These are phyloP conservation scores for Solanum chaucha DNA, from an alignment of 257 asterid genomes.

Conservation along the genomic window DNA sequence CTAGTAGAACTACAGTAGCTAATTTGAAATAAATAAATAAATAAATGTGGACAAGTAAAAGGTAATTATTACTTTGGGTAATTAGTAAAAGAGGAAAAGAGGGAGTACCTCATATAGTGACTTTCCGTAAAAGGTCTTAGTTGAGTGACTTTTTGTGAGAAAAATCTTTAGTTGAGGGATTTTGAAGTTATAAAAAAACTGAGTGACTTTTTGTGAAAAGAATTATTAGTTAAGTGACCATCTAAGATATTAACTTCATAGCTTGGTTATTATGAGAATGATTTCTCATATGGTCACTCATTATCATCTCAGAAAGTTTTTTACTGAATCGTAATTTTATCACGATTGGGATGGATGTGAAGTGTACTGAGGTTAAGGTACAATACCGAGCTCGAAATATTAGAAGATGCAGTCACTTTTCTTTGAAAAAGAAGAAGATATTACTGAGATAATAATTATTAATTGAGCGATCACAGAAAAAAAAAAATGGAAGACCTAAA, in stretches of 20 bases:
- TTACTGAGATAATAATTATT: background rate
- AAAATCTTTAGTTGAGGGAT: too few species aligned
- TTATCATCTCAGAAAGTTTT: too few species aligned
- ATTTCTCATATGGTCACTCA: background rate
- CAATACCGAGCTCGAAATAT: background rate
- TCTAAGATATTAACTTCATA: too few species aligned
- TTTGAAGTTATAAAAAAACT: too few species aligned
- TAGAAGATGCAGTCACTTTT: background rate
- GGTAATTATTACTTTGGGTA: background rate
- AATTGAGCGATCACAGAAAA: background rate
- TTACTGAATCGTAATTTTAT: background rate
- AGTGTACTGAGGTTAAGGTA: background rate
- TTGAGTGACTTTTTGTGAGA: background rate
- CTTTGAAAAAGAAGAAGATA: fast-evolving
- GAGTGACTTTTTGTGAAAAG: too few species aligned
- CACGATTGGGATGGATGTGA: background rate
- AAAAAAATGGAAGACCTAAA: background rate
- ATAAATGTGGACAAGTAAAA: background rate
- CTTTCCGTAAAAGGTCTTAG: background rate
- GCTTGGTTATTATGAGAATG: fast-evolving
- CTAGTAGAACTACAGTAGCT: background rate
- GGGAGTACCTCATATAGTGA: background rate
- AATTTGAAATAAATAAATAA: background rate
- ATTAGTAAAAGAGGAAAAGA: background rate
- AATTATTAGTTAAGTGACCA: too few species aligned